Base-by-base conservation (phyloP, 352 stramenopile species). In the Pythium vanterpoolii region DNA sequence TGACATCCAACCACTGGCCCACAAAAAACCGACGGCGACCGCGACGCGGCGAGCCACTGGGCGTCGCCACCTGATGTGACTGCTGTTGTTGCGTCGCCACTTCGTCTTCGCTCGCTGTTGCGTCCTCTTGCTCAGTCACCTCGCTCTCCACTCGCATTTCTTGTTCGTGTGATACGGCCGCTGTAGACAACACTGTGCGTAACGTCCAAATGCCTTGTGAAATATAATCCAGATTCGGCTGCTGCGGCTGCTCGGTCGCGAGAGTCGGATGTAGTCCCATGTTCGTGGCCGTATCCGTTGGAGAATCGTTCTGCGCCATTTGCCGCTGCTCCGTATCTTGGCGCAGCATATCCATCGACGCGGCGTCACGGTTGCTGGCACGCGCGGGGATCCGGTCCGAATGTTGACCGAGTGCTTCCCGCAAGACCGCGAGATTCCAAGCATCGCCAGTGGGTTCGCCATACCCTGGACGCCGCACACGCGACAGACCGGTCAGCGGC, bases 1-100 rank as follows among this genome's bases (percentile, higher is more conserved):
- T 90, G 26, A 96, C 93, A 73, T 99, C 96, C 5, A 99, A 72
- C 96, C 96, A 99, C 69, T 99, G 97, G 0, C 96, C 96, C 21
- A 96, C 74, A 61, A 88, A 90, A 58, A 93, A 92, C 18, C 69
- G 74, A 8, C 83, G 69, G 1, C 63, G 71, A 2, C 74, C 68
- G 31, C 83, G 75, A 1, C 56, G 67, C 3, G 55, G 60, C 26
- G 54, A 64, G 1, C 36, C 56, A 7, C 13, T 34, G 1, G 54
- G 42, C 6, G 54, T 64, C 23, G n/a, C 33, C 9, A 52, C 24
- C 13, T 46, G 2, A 2, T 30, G 36, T 23, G 49, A 27, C n/a
- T 28, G 28, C 9, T 55, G 36, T n/a, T 6, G 11, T 19, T 55
- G n/a, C 16, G 3, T 21, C 9, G 44, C 11, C 10, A 7, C 9